phyloP scores from a whole-genome alignment of 371 early-diverging fungal species.

The Ordospora colligata region DNA sequence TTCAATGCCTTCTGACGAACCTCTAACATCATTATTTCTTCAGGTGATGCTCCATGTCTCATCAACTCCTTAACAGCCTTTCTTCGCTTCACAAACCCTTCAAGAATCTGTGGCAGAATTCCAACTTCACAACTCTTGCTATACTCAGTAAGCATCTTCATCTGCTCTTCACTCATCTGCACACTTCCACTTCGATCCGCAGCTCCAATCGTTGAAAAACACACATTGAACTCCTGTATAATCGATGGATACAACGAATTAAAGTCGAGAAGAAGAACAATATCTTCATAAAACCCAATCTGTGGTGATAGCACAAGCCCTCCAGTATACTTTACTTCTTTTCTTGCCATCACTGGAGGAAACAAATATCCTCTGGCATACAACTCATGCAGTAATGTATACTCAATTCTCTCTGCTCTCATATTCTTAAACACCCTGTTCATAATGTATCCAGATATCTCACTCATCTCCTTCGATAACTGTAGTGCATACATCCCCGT shows the following conservation, averaged over 20 bases:
- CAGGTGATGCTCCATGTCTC: constrained; percentile 64
- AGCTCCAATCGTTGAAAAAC: constrained; percentile 84
- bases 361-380: constrained; percentile 59
- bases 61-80: constrained; percentile 77
- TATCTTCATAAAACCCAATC: constrained; percentile 86
- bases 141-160: constrained; percentile 60
- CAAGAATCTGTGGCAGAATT: constrained; percentile 77
- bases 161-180: constrained; percentile 30
- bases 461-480: constrained; percentile 54
- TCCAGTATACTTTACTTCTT: constrained; percentile 85
- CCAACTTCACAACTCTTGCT: not conserved
- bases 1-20: constrained; percentile 92
- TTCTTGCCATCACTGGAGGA: constrained; percentile 62
- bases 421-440: constrained; percentile 72
- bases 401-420: constrained; percentile 94
- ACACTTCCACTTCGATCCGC: not conserved
- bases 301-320: constrained; percentile 96
- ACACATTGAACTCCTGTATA: constrained; percentile 98
- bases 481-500: constrained; percentile 41
- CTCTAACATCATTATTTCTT: constrained; percentile 67
- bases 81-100: constrained; percentile 77
- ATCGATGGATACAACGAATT: constrained; percentile 99
- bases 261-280: constrained; percentile 90
- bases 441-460: constrained; percentile 55
- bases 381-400: constrained; percentile 86